Evolutionary conservation across 2,329 filamentous ascomycete genomes (phyloP).

Genomic region (Epichloe baconii): DNA sequence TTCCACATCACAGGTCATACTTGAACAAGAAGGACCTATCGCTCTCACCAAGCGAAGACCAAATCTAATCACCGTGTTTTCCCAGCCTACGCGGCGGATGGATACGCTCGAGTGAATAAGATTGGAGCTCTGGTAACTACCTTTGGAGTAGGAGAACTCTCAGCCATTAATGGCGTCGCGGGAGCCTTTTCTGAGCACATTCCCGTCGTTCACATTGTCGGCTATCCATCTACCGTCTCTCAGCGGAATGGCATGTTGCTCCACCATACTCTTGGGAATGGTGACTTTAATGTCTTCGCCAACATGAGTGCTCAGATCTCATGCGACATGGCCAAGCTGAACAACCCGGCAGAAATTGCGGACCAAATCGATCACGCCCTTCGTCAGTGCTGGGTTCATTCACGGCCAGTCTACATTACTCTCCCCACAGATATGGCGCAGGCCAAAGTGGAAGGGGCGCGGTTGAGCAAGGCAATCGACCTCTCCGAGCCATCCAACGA

Average conservation of each 20-base stretch:
- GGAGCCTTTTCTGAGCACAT: constrained; percentile 64
- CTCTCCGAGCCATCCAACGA: constrained; percentile 53
- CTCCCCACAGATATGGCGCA: constrained; percentile 71
- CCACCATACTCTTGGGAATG: constrained; percentile 62
- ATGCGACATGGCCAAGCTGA: constrained; percentile 57
- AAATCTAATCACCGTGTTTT: constrained; percentile 9
- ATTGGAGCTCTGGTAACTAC: constrained; percentile 61
- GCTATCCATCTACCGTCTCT: constrained; percentile 34
- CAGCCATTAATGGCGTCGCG: constrained; percentile 59
- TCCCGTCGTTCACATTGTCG: constrained; percentile 57
- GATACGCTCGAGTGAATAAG: constrained; percentile 61
- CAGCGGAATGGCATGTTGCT: constrained; percentile 35
- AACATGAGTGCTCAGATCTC: constrained; percentile 65
- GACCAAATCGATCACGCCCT: constrained; percentile 67
- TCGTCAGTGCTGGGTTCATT: constrained; percentile 58
- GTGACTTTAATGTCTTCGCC: constrained; percentile 72
- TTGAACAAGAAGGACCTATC: background rate
- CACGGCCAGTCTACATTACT: constrained; percentile 71
- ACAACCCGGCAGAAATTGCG: constrained; percentile 56
- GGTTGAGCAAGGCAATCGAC: constrained; percentile 59
- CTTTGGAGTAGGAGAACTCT: constrained; percentile 64
- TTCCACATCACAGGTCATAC: background rate
- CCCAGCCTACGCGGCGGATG: constrained; percentile 64
- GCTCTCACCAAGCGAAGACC: background rate
- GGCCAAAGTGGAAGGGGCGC: constrained; percentile 60